These are phyloP conservation scores for Oemleria cerasiformis DNA, from an alignment of 306 rosid genomes.

Conservation along the genomic window DNA sequence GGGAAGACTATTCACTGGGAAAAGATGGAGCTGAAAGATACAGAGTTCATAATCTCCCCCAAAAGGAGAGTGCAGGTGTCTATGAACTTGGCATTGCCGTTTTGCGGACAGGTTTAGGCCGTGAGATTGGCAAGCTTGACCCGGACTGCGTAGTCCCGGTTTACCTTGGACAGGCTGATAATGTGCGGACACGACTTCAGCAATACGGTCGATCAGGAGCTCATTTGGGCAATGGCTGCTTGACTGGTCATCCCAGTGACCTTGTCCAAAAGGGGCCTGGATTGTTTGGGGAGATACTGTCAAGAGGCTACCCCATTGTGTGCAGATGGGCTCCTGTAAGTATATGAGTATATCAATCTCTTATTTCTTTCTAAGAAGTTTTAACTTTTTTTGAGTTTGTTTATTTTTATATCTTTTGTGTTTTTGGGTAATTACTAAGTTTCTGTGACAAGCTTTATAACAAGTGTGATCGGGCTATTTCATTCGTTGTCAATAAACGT, in stretches of 20 bases:
- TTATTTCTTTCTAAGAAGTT: background rate
- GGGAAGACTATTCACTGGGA: conserved; percentile 66
- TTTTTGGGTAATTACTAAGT: too few species aligned
- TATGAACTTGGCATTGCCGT: conserved; percentile 75
- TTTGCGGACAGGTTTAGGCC: conserved; percentile 38
- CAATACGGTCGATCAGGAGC: conserved; percentile 70
- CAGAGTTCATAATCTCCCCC: conserved; percentile 68
- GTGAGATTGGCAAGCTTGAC: conserved; percentile 44
- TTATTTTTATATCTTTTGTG: too few species aligned
- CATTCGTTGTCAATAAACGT: too few species aligned
- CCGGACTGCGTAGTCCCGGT: conserved; percentile 44
- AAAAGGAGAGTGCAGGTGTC: conserved; percentile 51
- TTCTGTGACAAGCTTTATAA: too few species aligned
- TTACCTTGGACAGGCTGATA: conserved; percentile 75
- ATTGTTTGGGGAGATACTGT: conserved; percentile 58
- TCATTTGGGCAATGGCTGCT: conserved; percentile 48
- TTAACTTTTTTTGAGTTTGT: background rate
- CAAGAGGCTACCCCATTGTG: conserved; percentile 54
- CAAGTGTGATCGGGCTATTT: too few species aligned
- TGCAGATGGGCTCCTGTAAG: conserved; percentile 93
- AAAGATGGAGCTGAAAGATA: conserved; percentile 69
- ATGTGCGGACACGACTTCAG: conserved; percentile 68
- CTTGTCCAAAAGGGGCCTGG: conserved; percentile 35
- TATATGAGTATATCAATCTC: conserved; percentile 9
- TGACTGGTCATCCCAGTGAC: conserved; percentile 9